Evolutionary conservation across 2,329 filamentous ascomycete genomes (phyloP), one percentile per base, ranked within the genome.

Genomic region (Colletotrichum sp.): DNA sequence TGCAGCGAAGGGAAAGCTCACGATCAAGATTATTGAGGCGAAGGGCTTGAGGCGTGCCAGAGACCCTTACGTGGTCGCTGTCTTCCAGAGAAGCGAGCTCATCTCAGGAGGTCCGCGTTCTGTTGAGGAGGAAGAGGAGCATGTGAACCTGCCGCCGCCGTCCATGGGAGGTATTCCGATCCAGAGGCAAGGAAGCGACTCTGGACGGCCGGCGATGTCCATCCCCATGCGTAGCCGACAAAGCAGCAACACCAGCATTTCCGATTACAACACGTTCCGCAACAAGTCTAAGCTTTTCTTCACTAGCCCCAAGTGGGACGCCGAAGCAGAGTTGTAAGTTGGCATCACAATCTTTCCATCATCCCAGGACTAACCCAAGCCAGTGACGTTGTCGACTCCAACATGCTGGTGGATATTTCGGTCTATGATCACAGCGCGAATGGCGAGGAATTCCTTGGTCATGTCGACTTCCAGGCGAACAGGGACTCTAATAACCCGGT

Each of bases 171-270:
- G 91, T 32, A 88, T 93, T 72, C 87, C 91, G 1, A 93, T 93
- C 74, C 90, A 92, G 80, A 90, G 94, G 73, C 92, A 94, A 77
- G 94, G 93, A 73, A 97, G 95, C 82, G 95, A 98, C 80, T 94
- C 93, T 34, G 95, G 96, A 32, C 91, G 94, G 68, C 91, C 95
- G 7, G 83, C 96, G 18, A 96, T 98, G 93, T 95, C 96, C 36
- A 98, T 99, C 78, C 97, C 97, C 3, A 98, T 98, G 95, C 93
- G 94, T 81, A 98, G 96, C 84, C 93, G 97, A 71, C 97, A 98
- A 83, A 98, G 96, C 86, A 98, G 96, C 87, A 96, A 96, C 85
- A 98, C 96, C 71, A 98, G 96, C 81, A 88, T 94, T 78, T 90
- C 91, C 43, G 95, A 98, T 38, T 89, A 89, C 79, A 89, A 85